phyloP scores from a whole-genome alignment of 305 asterid species.

The Fraxinus paxiana region DNA sequence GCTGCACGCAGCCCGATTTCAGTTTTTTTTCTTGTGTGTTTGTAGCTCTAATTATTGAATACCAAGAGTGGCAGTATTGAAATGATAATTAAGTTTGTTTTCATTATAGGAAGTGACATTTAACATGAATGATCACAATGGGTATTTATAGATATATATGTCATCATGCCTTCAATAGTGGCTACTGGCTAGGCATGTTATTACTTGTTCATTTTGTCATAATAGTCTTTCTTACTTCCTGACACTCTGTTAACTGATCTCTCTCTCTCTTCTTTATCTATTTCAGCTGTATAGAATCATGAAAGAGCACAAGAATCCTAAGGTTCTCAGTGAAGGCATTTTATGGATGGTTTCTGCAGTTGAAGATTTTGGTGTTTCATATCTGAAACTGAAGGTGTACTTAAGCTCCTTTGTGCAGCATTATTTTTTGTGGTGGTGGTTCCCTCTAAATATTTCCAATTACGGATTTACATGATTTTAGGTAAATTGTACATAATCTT shows the following conservation, averaged over 20 bases:
- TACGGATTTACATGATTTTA: background rate
- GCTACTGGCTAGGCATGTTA: background rate
- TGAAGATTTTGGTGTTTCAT: constrained; percentile 84
- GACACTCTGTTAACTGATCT: constrained; percentile 13
- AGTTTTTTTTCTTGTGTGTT: background rate
- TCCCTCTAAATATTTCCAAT: constrained; percentile 13
- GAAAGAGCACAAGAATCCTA: constrained; percentile 99
- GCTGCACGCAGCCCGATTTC: background rate
- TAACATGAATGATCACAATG: background rate
- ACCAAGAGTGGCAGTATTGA: background rate
- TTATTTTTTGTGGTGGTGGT: constrained; percentile 6
- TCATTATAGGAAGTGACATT: background rate
- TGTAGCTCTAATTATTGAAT: background rate
- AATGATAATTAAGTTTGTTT: background rate
- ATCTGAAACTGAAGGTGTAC: constrained; percentile 87
- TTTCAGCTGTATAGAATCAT: constrained; percentile 78
- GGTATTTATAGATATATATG: background rate
- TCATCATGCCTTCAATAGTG: background rate
- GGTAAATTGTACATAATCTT: constrained; percentile 6
- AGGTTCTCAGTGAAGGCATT: constrained; percentile 96
- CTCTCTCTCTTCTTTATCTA: constrained; percentile 9
- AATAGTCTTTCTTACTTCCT: background rate
- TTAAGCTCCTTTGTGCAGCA: constrained; percentile 10
- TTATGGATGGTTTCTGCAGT: constrained; percentile 93
- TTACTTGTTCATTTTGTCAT: background rate